Evolutionary conservation across 1,139 yeast genomes (phyloP), one percentile per base, ranked within the genome.

Genomic region (Yamadazyma mexicana): DNA sequence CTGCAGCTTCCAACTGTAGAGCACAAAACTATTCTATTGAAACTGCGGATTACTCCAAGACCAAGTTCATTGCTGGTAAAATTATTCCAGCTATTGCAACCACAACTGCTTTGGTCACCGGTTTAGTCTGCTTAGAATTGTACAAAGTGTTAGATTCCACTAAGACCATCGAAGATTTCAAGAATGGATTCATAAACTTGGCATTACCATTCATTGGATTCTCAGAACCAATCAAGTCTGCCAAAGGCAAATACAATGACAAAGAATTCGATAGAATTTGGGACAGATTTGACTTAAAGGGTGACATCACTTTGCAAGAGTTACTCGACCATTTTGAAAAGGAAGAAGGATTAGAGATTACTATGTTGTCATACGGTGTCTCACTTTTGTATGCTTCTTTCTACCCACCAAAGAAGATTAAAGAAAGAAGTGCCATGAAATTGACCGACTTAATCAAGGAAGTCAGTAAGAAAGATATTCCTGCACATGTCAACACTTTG

Each of bases 71-170:
- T 59, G 95, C 95, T 12, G 98, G 98, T 40, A 83, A 94, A 64
- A 92, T 92, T 51, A 91, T 92, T 51, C 99, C 99, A 10, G 98
- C 98, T 14, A 92, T 92, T 71, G 98, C 98, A 28, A 92, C 99
- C 2, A 94, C 99, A 4, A 92, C 99, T 16, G 95, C 97, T 10
- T 73, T 91, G 53, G 98, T 92, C 11, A 88, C 98, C 5, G 99
- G 99, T 33, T 74, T 92, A 55, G 95, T 89, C 30, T 87, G 95
- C 57, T 72, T 92, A 52, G 99, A 92, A 65, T 73, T 92, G 44
- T 86, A 88, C 73, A 92, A 92, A 69, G 92, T 92, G 47, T 88
- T 83, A 40, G 96, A 87, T 54, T 69, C 72, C 17, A 71, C 78
- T 48, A 78, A 77, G 49, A 82, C 82, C 46, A 77, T 94, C 55